Evolutionary conservation across 139 green algal genomes (phyloP), one percentile per base, ranked within the genome.

Genomic region (Coelastrella sp.): DNA sequence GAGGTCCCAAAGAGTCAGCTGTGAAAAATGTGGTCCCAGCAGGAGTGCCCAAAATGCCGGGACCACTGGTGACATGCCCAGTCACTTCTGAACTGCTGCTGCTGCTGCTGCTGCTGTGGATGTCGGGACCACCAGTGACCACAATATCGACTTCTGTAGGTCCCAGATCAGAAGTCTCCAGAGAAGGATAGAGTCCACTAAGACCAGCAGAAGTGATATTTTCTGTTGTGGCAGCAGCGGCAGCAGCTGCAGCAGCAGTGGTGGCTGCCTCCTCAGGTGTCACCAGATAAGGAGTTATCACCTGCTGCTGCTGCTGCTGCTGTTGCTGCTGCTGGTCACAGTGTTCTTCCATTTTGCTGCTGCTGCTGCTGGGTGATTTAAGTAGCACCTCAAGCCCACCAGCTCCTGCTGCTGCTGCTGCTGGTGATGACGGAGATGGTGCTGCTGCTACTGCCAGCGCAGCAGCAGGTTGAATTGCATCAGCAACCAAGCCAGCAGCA

Each of bases 371-470:
- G 58, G 61, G 19, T 73, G 11, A 8, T 5, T 35, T 7, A 10
- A 63, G 75, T 7, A 82, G 17, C 78, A 22, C 7, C 19, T 76
- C 17, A n/a, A 76, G n/a, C 22, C 61, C 61, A 63, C 61, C 61
- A 63, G 9, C 27, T 72, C 84, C 68, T 89, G 84, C 84, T 59
- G 84, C 8, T 72, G 56, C 25, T 49, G 84, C 14, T 84, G 78
- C 24, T 35, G 78, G 14, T 66, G 61, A 7, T 6, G 80, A 20
- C 22, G 9, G 10, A 65, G 56, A n/a, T 19, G 80, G 80, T 22
- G 49, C 68, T 81, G 84, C 84, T 58, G 84, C 49, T 58, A 27
- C 84, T 49, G 27, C 60, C 20, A 35, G 12, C 24, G 24, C 82
- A 63, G 82, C 61, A 60, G 15, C 24, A 74, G 19, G 14, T 6